Conservation (phyloP, 1,284 basidiomycete genomes). For the Sporisorium graminicola region DNA sequence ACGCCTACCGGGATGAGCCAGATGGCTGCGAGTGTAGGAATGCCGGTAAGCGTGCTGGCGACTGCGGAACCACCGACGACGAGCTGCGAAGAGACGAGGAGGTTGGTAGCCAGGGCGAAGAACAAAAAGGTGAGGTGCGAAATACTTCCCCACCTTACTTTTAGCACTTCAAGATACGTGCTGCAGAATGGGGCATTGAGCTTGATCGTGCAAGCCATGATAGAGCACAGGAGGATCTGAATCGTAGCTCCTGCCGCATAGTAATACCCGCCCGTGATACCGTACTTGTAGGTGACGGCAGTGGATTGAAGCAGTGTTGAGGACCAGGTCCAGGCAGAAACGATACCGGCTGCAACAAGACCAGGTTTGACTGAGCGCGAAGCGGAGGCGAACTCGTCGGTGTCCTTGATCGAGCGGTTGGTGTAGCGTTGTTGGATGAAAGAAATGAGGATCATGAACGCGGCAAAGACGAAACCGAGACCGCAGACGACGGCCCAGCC, state of each 20-base stretch:
- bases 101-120: slow-evolving; percentile 81
- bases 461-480: slow-evolving; percentile 61
- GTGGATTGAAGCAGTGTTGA: slow-evolving; percentile 76
- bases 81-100: slow-evolving; percentile 64
- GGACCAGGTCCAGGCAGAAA: slow-evolving; percentile 72
- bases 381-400: slow-evolving; percentile 66
- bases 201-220: slow-evolving; percentile 73
- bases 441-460: slow-evolving; percentile 61
- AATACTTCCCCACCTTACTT: slow-evolving; percentile 78
- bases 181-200: slow-evolving; percentile 76
- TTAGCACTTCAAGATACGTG: slow-evolving; percentile 78
- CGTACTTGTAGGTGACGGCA: slow-evolving; percentile 71
- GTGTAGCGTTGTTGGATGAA: slow-evolving; percentile 64
- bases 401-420: slow-evolving; percentile 48
- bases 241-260: slow-evolving; percentile 72
- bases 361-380: slow-evolving; percentile 77
- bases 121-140: slow-evolving; percentile 83
- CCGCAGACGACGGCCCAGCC: slow-evolving; percentile 68
- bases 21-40: slow-evolving; percentile 57
- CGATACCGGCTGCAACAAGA: slow-evolving; percentile 88
- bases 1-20: slow-evolving; percentile 66
- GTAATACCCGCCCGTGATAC: slow-evolving; percentile 44
- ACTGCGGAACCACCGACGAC: slow-evolving; percentile 65
- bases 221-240: slow-evolving; percentile 78
- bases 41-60: slow-evolving; percentile 74